phyloP scores from a whole-genome alignment of 2,329 filamentous ascomycete species.

The Colletotrichum coccodes region DNA sequence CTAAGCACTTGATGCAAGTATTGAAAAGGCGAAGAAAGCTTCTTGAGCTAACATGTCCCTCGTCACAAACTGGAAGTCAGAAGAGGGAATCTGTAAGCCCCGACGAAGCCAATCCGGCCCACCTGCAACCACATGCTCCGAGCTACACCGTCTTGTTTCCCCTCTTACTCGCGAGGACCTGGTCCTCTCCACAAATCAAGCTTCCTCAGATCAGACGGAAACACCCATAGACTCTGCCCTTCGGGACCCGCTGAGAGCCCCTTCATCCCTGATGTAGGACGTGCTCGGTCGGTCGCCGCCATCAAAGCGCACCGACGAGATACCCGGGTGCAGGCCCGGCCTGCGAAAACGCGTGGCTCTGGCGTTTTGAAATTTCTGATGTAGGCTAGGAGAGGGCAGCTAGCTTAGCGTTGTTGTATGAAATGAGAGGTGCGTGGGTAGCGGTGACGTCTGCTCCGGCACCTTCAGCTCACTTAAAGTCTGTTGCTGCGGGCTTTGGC shows the following conservation, averaged over 20 bases:
- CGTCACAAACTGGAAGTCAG: not conserved
- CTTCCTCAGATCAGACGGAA: constrained; percentile 2
- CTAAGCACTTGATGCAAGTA: not conserved
- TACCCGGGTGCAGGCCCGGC: not conserved
- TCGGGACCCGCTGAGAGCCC: not conserved
- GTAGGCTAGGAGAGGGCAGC: not conserved
- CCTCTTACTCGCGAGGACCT: not conserved
- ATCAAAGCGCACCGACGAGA: constrained; percentile 10
- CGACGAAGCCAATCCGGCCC: not conserved
- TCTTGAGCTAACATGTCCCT: not conserved
- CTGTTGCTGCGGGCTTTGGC: not conserved
- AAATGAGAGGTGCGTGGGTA: not conserved
- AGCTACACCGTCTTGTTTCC: not conserved
- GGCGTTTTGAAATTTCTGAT: constrained; percentile 13
- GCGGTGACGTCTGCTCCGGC: not conserved
- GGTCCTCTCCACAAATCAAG: not conserved
- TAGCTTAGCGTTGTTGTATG: constrained; percentile 1
- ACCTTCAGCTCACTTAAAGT: not conserved
- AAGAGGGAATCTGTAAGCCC: not conserved
- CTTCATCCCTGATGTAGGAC: not conserved
- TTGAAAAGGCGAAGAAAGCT: not conserved
- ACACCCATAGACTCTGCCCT: not conserved
- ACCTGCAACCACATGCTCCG: not conserved
- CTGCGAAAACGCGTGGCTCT: constrained; percentile 2
- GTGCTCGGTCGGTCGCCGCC: not conserved